These are phyloP conservation scores for Hericium rajendrae DNA, from an alignment of 768 basidiomycete genomes.

Conservation along the genomic window DNA sequence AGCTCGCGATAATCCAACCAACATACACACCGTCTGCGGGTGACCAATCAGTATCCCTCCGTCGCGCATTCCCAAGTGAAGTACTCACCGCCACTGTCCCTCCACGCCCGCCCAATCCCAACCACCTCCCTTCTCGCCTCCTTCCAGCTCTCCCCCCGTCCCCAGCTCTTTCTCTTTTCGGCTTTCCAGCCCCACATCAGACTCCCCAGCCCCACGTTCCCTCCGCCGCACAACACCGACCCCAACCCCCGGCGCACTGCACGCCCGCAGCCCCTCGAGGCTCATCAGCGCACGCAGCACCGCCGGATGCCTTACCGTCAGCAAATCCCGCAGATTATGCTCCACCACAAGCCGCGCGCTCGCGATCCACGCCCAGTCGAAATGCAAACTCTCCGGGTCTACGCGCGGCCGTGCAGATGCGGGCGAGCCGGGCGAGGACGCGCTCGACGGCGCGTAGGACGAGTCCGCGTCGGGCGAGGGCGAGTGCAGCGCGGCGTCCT, in stretches of 20 bases:
- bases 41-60: neutral
- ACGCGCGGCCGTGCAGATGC: too few species aligned
- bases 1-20: constrained; percentile 53
- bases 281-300: constrained; percentile 19
- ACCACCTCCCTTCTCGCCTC: constrained; percentile 21
- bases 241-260: constrained; percentile 18
- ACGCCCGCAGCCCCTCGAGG: constrained; percentile 19
- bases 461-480: neutral
- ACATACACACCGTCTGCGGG: constrained; percentile 40
- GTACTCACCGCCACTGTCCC: constrained; percentile 43
- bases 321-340: constrained; percentile 36
- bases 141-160: too few species aligned
- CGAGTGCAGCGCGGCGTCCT: neutral
- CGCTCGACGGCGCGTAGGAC: neutral
- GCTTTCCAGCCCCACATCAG: too few species aligned
- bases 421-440: neutral
- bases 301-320: constrained; percentile 14
- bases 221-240: neutral
- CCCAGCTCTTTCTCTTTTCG: too few species aligned
- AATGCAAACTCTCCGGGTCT: constrained; percentile 24
- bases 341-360: constrained; percentile 43
- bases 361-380: constrained; percentile 44
- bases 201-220: constrained; percentile 1
- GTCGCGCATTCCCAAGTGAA: neutral
- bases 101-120: constrained; percentile 54